phyloP scores from a whole-genome alignment of 1,284 basidiomycete genomes.

The Heterobasidion parviporum region DNA sequence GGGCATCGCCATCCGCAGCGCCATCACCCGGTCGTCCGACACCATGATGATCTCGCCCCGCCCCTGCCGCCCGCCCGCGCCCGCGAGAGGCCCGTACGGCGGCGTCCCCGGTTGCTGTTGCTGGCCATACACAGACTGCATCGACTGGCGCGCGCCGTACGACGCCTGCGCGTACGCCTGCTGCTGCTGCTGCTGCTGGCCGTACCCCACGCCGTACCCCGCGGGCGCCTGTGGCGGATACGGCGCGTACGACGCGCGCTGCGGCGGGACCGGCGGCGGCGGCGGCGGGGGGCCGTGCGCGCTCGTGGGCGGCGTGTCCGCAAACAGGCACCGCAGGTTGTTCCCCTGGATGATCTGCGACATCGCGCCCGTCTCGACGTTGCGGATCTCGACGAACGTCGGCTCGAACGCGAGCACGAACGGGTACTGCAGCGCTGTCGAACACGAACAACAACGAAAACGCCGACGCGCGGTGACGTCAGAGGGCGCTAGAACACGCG shows the following conservation, averaged over 20 bases:
- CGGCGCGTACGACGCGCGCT: constrained; percentile 15
- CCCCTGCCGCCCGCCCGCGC: constrained; percentile 24
- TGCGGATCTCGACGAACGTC: constrained; percentile 93
- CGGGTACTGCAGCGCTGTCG: constrained; percentile 86
- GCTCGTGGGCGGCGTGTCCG: constrained; percentile 88
- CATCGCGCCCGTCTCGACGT: constrained; percentile 88
- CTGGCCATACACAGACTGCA: constrained; percentile 32
- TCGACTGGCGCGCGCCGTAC: constrained; percentile 20
- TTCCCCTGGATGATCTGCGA: constrained; percentile 94
- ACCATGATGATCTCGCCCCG: constrained; percentile 77
- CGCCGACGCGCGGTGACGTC: too few species aligned
- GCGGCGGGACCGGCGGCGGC: constrained; percentile 4
- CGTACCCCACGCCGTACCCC: constrained; percentile 24
- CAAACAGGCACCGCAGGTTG: constrained; percentile 85
- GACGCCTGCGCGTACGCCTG: constrained; percentile 20
- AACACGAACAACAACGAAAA: background rate
- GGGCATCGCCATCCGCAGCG: constrained; percentile 39
- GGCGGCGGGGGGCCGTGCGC: constrained; percentile 30
- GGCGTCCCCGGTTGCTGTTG: background rate
- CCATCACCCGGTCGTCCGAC: constrained; percentile 71
- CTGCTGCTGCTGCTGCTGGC: constrained; percentile 15
- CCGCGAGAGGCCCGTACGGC: background rate
- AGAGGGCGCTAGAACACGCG: too few species aligned
- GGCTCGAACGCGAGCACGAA: constrained; percentile 97
- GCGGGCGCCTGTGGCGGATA: constrained; percentile 17